phyloP scores from a whole-genome alignment of 2,329 filamentous ascomycete species.

The Magnaporthales sp. region DNA sequence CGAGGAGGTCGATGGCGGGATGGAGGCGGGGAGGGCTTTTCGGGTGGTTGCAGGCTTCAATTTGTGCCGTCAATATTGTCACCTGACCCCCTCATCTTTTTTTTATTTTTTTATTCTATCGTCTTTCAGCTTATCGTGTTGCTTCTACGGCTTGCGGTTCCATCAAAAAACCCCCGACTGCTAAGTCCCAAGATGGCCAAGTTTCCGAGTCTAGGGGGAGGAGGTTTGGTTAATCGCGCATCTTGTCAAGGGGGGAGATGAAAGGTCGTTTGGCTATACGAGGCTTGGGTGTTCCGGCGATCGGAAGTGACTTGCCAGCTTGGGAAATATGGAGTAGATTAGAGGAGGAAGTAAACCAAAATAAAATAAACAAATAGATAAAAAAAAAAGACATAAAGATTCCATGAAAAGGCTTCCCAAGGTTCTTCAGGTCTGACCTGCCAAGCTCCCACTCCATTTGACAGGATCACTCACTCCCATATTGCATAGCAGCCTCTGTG shows the following conservation, averaged over 20 bases:
- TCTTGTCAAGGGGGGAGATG: neutral
- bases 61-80: neutral
- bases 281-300: neutral
- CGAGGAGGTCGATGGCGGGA: neutral
- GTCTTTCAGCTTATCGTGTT: neutral
- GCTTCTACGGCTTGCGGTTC: neutral
- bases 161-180: neutral
- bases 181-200: neutral
- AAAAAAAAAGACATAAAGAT: neutral
- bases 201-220: neutral
- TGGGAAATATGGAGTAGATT: neutral
- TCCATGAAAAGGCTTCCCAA: neutral
- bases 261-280: neutral
- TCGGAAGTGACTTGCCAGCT: neutral
- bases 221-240: neutral
- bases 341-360: neutral
- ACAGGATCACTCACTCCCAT: neutral
- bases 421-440: neutral
- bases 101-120: neutral
- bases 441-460: neutral
- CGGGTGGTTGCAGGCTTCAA: neutral
- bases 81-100: neutral
- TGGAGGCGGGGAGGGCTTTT: neutral
- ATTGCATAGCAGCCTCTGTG: neutral
- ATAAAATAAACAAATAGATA: neutral